These are phyloP conservation scores for Noccaea caerulescens DNA, from an alignment of 345 rosid species.

Conservation along the genomic window DNA sequence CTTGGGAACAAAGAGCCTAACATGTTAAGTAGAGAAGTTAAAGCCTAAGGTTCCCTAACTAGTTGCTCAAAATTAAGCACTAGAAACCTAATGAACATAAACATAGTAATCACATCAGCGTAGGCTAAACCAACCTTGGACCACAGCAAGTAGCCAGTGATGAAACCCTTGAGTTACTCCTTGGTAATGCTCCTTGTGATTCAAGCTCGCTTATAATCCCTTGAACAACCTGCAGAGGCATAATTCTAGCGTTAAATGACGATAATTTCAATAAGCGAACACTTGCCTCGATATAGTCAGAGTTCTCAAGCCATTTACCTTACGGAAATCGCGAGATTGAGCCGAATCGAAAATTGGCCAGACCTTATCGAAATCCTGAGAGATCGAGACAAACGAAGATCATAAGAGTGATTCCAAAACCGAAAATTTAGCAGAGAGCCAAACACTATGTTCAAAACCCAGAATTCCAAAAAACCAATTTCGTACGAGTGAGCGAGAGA, in stretches of 20 bases:
- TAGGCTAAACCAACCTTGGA: constrained; percentile 67
- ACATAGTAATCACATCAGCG: constrained; percentile 18
- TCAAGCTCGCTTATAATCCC: constrained; percentile 97
- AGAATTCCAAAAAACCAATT: constrained; percentile 20
- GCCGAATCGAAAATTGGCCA: constrained; percentile 99
- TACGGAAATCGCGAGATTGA: constrained; percentile 95
- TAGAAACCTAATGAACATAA: constrained; percentile 6
- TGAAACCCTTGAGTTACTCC: constrained; percentile 99
- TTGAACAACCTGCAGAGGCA: constrained; percentile 79
- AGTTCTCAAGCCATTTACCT: constrained; percentile 53
- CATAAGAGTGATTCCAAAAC: constrained; percentile 26
- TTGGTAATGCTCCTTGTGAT: constrained; percentile 96
- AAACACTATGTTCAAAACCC: constrained; percentile 16
- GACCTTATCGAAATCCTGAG: constrained; percentile 95
- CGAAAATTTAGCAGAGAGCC: background rate
- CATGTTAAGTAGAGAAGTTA: background rate
- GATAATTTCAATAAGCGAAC: constrained; percentile 14
- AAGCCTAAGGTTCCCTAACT: background rate
- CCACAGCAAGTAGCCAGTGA: constrained; percentile 99
- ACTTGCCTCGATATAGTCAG: background rate
- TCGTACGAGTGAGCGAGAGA: constrained; percentile 26
- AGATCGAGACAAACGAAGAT: constrained; percentile 47
- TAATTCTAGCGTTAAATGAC: constrained; percentile 24
- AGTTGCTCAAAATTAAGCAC: constrained; percentile 2
- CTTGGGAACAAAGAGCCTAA: background rate